Percentiles rank a stretch among this genome's conserved stretches.
These are phyloP conservation scores for Mycena crocata DNA, from an alignment of 768 basidiomycete genomes.

Conservation along the genomic window DNA sequence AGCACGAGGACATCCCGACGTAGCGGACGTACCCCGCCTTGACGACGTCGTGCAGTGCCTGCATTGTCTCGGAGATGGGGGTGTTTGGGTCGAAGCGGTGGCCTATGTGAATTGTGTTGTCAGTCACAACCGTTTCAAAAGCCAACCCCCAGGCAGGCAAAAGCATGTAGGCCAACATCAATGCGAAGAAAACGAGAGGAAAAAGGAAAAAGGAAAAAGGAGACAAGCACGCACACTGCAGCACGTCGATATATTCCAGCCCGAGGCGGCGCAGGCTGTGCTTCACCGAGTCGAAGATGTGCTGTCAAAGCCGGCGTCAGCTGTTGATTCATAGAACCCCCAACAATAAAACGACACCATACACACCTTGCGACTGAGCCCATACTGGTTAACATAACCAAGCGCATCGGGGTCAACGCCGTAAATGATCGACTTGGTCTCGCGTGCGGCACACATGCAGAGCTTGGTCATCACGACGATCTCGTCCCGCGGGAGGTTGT, in stretches of 20 bases:
- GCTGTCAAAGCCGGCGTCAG: no score
- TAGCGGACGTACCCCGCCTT: slow-evolving; percentile 71
- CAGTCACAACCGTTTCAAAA: not conserved
- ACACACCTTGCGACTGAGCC: no score
- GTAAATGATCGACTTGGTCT: no score
- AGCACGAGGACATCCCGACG: slow-evolving; percentile 68
- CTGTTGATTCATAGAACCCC: no score
- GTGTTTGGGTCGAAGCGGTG: slow-evolving; percentile 70
- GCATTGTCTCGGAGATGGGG: slow-evolving; percentile 72
- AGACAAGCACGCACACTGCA: slow-evolving; percentile 64
- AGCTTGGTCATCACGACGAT: slow-evolving; percentile 59
- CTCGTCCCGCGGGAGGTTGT: slow-evolving; percentile 50
- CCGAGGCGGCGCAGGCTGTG: slow-evolving; percentile 72
- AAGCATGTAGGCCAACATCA: no score
- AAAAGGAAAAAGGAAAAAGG: slow-evolving; percentile 43
- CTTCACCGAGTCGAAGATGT: slow-evolving; percentile 75
- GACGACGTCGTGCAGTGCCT: slow-evolving; percentile 75
- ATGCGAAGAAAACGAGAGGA: slow-evolving; percentile 39
- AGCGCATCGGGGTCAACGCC: no score
- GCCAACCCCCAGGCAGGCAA: no score
- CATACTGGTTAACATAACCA: no score
- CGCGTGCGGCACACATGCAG: no score
- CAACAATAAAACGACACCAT: no score
- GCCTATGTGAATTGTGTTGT: slow-evolving; percentile 40
- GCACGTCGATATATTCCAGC: slow-evolving; percentile 79